Conservation (phyloP, 108 stramenopile genomes). For the Phaeodactylum tricornutum region DNA sequence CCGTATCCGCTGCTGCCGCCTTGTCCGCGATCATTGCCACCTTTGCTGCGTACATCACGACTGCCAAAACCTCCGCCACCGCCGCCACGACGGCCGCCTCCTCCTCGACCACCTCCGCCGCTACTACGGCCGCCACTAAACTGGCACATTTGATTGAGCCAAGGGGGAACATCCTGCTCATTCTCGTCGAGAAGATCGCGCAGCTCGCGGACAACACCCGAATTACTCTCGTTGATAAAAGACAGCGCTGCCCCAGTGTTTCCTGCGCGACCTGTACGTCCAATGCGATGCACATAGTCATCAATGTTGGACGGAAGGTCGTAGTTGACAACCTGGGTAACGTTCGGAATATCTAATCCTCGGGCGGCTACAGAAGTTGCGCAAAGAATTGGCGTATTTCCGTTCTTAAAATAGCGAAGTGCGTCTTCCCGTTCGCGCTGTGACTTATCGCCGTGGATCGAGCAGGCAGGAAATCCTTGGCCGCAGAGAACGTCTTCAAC, state of each 20-base stretch:
- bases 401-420: constrained; percentile 76
- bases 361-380: constrained; percentile 98
- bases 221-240: constrained; percentile 89
- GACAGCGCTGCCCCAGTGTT: constrained; percentile 89
- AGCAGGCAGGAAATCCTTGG: constrained; percentile 77
- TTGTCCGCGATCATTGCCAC: constrained; percentile 9
- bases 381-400: constrained; percentile 59
- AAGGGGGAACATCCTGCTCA: constrained; percentile 74
- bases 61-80: constrained; percentile 20
- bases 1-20: constrained; percentile 25
- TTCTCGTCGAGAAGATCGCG: constrained; percentile 79
- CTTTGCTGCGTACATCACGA: constrained; percentile 15
- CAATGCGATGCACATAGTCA: constrained; percentile 97
- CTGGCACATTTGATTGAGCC: constrained; percentile 72
- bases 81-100: constrained; percentile 33
- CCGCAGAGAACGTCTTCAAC: constrained; percentile 84
- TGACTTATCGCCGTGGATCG: constrained; percentile 96
- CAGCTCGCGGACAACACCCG: constrained; percentile 64
- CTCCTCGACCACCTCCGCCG: constrained; percentile 50
- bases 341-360: constrained; percentile 98
- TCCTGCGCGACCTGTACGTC: constrained; percentile 98
- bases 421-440: constrained; percentile 92
- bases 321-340: constrained; percentile 93
- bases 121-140: constrained; percentile 37
- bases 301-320: constrained; percentile 93